Evolutionary conservation across 1,139 yeast species (phyloP), one percentile per base, ranked within the genome.

Genomic region (Pichia norvegensis): DNA sequence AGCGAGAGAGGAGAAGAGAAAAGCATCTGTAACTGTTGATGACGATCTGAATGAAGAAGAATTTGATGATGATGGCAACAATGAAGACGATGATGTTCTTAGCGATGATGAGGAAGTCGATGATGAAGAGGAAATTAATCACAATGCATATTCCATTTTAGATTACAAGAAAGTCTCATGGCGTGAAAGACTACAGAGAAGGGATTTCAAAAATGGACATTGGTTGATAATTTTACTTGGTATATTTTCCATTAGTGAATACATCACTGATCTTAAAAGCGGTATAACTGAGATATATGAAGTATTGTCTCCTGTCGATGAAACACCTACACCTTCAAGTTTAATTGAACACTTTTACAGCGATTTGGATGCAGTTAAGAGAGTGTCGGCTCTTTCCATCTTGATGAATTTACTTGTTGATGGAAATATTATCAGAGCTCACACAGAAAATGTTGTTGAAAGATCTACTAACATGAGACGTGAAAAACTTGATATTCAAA

Each of bases 221-320:
- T 90, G 97, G 96, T 83, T 86, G 56, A 73, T 82, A 38, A 76
- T 84, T 41, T 64, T 88, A 33, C 63, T 88, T 40, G 96, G 96
- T 19, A 70, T 88, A 4, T 69, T 88, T 29, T 73, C 81, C 1
- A 64, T 76, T 44, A 76, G 83, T 11, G 79, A 79, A 40, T 72
- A 78, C 54, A 72, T 81, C 29, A 78, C 81, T 0, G 72, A 73
- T 20, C 83, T 76, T 66, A 60, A 68, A 29, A 67, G 67, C 0
- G 63, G 65, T 6, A 74, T 82, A 46, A 67, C 65, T 16, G 65
- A 67, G 36, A 73, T 78, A 2, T 74, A 70, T 50, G 70, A 70
- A 40, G 59, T 65, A 1, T 63, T 83, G 44, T 87, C 92, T 0
- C 88, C 94, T 0, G 57, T 67, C 13, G 72, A 71, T 45, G 59